Percentiles rank a stretch among this genome's conserved stretches.
Conservation (phyloP, 257 asterid species). For the Plectranthus barbatus region DNA sequence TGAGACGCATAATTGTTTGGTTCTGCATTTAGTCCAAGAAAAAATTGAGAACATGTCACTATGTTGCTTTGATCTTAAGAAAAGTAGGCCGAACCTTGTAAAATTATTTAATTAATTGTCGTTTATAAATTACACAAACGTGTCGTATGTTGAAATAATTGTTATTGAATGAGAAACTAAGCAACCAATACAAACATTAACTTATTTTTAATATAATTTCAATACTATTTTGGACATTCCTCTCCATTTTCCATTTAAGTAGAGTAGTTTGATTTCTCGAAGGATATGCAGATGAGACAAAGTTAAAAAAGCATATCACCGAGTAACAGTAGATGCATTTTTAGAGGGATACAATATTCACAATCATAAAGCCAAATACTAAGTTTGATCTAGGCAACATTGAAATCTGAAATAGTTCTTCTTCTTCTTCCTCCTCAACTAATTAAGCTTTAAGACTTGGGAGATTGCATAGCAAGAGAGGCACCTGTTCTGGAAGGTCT, state of each 20-base stretch:
- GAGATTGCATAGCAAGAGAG: conserved; percentile 37
- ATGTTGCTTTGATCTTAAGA: background rate
- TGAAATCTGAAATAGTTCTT: background rate
- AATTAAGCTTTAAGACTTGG: conserved; percentile 23
- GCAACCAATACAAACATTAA: too few relatives aligned
- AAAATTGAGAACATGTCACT: background rate
- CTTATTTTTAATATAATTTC: too few relatives aligned
- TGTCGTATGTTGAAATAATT: background rate
- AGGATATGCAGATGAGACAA: too few relatives aligned
- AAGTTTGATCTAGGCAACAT: background rate
- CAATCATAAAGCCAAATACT: background rate
- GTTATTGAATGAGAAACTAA: background rate
- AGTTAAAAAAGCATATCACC: too few relatives aligned
- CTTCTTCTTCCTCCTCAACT: background rate
- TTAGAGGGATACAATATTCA: background rate
- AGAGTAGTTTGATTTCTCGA: too few relatives aligned
- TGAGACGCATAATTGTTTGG: too few relatives aligned
- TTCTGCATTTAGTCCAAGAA: too few relatives aligned
- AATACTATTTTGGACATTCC: too few relatives aligned
- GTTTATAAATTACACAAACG: background rate
- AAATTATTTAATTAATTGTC: too few relatives aligned
- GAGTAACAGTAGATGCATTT: background rate
- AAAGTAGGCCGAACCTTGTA: too few relatives aligned
- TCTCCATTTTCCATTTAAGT: too few relatives aligned
- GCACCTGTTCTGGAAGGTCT: conserved; percentile 34